phyloP scores from a whole-genome alignment of 208 protist genomes.

The Tetramitus jugosus region DNA sequence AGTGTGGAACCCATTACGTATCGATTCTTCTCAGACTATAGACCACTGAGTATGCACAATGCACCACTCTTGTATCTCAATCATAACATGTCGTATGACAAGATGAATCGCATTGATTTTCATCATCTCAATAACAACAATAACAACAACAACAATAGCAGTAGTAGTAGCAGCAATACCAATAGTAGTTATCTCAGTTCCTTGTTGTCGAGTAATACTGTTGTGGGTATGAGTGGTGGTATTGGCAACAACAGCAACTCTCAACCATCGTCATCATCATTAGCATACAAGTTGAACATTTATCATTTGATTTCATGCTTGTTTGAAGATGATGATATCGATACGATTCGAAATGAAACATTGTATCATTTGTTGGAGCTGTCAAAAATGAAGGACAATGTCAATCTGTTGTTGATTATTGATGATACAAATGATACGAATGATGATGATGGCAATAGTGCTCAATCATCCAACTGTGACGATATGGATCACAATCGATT shows the following conservation, averaged over 20 bases:
- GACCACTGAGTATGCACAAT: not conserved
- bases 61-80: not conserved
- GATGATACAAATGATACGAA: too few species aligned
- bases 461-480: too few species aligned
- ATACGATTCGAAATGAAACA: not conserved
- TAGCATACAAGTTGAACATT: too few species aligned
- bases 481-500: too few species aligned
- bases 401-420: not conserved
- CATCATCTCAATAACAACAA: not conserved
- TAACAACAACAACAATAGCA: not conserved
- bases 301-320: too few species aligned
- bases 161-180: not conserved
- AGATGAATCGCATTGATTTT: not conserved
- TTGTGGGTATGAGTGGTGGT: not conserved
- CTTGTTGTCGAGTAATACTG: not conserved
- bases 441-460: too few species aligned
- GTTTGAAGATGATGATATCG: not conserved
- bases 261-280: too few species aligned
- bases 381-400: not conserved
- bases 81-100: slow-evolving; percentile 4
- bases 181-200: not conserved
- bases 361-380: not conserved
- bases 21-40: slow-evolving; percentile 8
- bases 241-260: not conserved
- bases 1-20: slow-evolving; percentile 11